Evolutionary conservation across 345 rosid species (phyloP), one percentile per base, ranked within the genome.

Genomic region (Kandelia obovata): DNA sequence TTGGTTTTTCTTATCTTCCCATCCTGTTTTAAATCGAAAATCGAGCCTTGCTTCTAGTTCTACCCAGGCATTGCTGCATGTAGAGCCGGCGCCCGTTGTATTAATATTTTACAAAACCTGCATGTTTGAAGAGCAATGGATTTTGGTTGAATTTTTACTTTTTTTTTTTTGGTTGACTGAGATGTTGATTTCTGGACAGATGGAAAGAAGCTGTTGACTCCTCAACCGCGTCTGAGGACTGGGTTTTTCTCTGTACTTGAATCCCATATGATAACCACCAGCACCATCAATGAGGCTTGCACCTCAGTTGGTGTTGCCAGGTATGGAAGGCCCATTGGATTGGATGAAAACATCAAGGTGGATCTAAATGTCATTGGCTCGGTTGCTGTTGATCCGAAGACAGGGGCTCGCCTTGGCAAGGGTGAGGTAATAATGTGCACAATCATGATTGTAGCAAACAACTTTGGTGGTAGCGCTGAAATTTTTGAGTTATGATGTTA

Each of bases 371-470:
- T 90, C 15, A 77, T 90, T 57, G 98, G 98, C 30, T 93, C 97
- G 0, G 97, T 93, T 71, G 97, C 98, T 43, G 97, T 93, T 58
- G 84, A 90, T 65, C 92, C 96, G 4, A 85, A 65, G 59, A 89
- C 96, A 0, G 97, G 98, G 59, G 94, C 97, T 82, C 83, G 97
- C 51, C 86, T 93, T 61, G 98, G 98, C 75, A 93, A 93, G 72
- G 98, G 97, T 71, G 98, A 93, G 95, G 96, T 88, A 71, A 67
- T 34, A 2, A 21, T 56, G 17, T 43, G 49, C 49, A 43, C 5
- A 43, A 13, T 43, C 49, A 43, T 43, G 49, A 43, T 43, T 43
- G 17, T 3, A 15, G 19, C 49, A 43, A 13, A 15, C 49, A 13
- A 11, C 49, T 43, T 43, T 43, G 17, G 49, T 43, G 17, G 19